A percentile compares a stretch with the other conserved stretches of the same genome.
Evolutionary conservation across 1,284 basidiomycete genomes (phyloP).

Genomic region (Volvariella surrecta): DNA sequence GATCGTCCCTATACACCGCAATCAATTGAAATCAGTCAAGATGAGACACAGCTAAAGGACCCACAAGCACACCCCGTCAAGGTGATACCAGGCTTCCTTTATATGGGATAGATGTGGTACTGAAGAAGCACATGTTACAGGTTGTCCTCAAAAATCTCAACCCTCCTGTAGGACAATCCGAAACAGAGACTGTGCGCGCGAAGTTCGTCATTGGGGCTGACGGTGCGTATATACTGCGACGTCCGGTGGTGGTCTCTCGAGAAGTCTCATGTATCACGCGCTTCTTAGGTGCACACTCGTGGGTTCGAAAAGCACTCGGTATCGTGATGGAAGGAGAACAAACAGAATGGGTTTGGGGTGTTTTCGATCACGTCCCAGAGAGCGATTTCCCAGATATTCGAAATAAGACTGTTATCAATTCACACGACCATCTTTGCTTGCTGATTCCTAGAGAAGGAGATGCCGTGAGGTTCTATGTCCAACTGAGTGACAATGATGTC

Average conservation of each 20-base stretch:
- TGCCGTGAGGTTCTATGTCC: slow-evolving; percentile 68
- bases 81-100: slow-evolving; percentile 36
- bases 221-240: no score
- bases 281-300: slow-evolving; percentile 62
- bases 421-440: slow-evolving; percentile 56
- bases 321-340: slow-evolving; percentile 76
- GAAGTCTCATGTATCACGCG: not conserved
- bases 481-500: slow-evolving; percentile 46
- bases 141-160: slow-evolving; percentile 31
- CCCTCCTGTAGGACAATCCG: slow-evolving; percentile 17
- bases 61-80: slow-evolving; percentile 44
- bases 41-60: slow-evolving; percentile 32
- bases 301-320: slow-evolving; percentile 64
- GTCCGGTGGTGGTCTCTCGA: slow-evolving; percentile 4
- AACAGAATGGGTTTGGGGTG: slow-evolving; percentile 77
- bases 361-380: slow-evolving; percentile 60
- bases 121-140: no score
- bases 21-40: slow-evolving; percentile 40
- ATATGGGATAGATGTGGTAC: no score
- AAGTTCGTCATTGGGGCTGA: slow-evolving; percentile 60
- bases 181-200: slow-evolving; percentile 41
- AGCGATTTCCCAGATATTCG: slow-evolving; percentile 82
- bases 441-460: slow-evolving; percentile 72
- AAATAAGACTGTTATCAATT: slow-evolving; percentile 54
- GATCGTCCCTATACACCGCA: slow-evolving; percentile 48